Base-by-base conservation (phyloP, 441 rosid genomes). In the Gossypium trilobum region DNA sequence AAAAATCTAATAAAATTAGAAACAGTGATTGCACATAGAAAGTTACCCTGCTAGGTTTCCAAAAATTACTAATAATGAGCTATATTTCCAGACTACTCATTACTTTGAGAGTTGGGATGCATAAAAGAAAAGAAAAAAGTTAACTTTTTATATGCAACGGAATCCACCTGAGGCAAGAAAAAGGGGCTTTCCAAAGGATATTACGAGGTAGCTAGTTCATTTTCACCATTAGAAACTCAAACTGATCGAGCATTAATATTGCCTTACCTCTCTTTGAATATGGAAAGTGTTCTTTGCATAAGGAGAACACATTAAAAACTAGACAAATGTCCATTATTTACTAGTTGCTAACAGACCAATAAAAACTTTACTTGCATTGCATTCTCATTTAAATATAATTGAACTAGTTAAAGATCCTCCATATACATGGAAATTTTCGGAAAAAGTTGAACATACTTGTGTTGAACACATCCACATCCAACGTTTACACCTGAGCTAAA, bases 71-170 rank as follows among this genome's bases (percentile, higher is more conserved):
- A 16, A 27, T 51, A 68, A 51, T 16, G 27, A 68, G 11, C 27
- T 29, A 68, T 10, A 29, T 51, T 68, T 67, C 58, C 23, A 67
- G n/a, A 50, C 27, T 67, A 67, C 5, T 16, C 71, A 50, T 14
- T 48, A 67, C 23, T 25, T 50, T 67, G n/a, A 27, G 57, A 50
- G 54, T 8, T 14, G 39, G 25, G 69, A 5, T 42, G 55, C 70
- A 22, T 44, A 44, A 44, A 22, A 65, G 54, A 13, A 5, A 27
- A 23, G 6, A 20, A 5, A 16, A 16, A 16, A 6, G 36, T 16
- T 8, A 62, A 59, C 7, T 10, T 63, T 11, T 17, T 23, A 29
- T 25, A 25, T 2, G 17, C 14, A 10, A 23, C 7, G 71, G 22
- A 4, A n/a, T 25, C 7, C 42, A 25, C 20, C 29, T 1, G 20